Base-by-base conservation (phyloP, 768 basidiomycete species). In the Calocybe indica region DNA sequence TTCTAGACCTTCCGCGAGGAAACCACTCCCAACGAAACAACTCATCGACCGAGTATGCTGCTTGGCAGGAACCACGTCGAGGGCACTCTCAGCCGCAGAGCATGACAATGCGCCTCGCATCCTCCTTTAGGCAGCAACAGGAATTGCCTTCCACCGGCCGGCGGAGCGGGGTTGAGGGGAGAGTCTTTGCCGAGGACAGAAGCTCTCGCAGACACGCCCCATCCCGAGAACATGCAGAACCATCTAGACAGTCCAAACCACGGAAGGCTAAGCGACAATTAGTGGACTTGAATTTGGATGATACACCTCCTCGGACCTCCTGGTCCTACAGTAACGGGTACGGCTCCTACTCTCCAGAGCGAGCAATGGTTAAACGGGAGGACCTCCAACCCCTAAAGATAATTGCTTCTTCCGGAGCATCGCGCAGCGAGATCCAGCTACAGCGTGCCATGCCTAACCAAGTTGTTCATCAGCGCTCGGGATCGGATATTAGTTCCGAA, bases 1-100 rank as follows among this genome's bases (percentile, higher is more conserved):
- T 76, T 31, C 68, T 67, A 30, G 69, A 78, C 54, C 50, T 78
- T 7, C 75, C 76, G 29, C 52, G 47, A 28, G 54, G 58, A 13
- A 28, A 32, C 4, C 36, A 12, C 5, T 15, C 39, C 14, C 45
- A 31, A 49, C 43, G 12, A 43, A 46, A 30, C 28, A 29, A n/a
- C 15, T 14, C 22, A 22, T 9, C 11, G 42, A 34, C 42, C 42
- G 30, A 43, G 31, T 12, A 43, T 33, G 28, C 42, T 8, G 35
- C 42, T 33, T 43, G 38, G 11, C 34, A 22, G 29, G 40, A 28
- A 41, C 30, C 47, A 5, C 33, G 39, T 6, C 32, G 31, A 6
- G 37, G 47, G 9, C 34, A 43, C 7, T 15, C 11, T 29, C 5
- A 35, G 14, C 46, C 37, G 14, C 50, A 49, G 42, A 57, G 55